Conservation (phyloP, 768 basidiomycete genomes). For the Xerocomellus amylosporus region DNA sequence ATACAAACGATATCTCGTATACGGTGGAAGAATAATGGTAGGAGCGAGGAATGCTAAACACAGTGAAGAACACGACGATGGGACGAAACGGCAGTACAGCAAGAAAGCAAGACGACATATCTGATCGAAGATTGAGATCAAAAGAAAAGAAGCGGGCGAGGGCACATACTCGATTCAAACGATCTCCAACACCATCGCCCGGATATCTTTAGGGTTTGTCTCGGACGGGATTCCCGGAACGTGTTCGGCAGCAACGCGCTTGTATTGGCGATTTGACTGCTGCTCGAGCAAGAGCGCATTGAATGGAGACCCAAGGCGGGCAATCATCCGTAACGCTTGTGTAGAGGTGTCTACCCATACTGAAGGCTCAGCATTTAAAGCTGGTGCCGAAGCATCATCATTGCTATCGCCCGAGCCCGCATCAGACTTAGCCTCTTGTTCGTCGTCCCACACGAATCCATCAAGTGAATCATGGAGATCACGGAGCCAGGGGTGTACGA, state of each 20-base stretch:
- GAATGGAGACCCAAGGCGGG: neutral
- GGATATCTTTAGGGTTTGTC: neutral
- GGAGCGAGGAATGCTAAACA: no score
- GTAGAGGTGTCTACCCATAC: neutral
- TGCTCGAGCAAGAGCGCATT: conserved; percentile 3
- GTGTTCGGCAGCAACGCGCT: conserved; percentile 10
- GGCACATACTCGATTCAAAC: no score
- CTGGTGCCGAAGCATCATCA: neutral
- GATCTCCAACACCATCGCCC: neutral
- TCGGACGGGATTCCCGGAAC: neutral
- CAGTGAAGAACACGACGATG: no score
- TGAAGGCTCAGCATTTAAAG: neutral
- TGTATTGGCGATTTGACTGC: conserved; percentile 10
- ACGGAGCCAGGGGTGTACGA: conserved; percentile 7
- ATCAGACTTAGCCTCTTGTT: no score
- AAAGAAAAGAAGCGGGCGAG: no score
- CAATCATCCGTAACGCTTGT: conserved; percentile 1
- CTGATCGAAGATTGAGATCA: no score
- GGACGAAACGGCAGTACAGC: no score
- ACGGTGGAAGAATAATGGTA: no score
- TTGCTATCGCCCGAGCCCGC: neutral
- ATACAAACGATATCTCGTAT: no score
- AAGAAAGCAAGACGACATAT: no score
- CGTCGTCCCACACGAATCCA: neutral
- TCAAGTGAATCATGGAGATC: neutral